These are phyloP conservation scores for Linnemannia schmuckeri DNA, from an alignment of 192 early-diverging fungal species.

Conservation along the genomic window DNA sequence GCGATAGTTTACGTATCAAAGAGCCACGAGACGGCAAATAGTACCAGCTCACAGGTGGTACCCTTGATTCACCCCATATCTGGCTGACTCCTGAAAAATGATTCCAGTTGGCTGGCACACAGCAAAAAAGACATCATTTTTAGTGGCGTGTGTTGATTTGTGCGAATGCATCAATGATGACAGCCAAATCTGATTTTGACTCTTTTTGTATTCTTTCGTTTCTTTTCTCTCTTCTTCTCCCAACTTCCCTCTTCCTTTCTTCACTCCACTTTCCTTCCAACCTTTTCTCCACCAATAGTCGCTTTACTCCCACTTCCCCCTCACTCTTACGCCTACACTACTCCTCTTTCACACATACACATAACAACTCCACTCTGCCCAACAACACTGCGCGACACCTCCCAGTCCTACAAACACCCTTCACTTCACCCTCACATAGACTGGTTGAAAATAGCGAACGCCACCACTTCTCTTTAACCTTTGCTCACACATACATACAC, in stretches of 20 bases:
- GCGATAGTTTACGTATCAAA: too few relatives aligned
- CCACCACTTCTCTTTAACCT: background rate
- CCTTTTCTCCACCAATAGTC: background rate
- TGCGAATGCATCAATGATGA: too few relatives aligned
- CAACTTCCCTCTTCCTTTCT: background rate
- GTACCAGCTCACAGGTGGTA: too few relatives aligned
- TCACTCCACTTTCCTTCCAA: background rate
- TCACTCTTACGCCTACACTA: background rate
- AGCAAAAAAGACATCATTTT: background rate
- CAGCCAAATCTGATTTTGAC: background rate
- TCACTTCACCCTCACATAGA: background rate
- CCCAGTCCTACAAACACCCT: background rate
- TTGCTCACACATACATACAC: background rate
- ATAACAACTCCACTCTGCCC: too few relatives aligned
- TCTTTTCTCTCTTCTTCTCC: background rate
- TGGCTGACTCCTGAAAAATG: too few relatives aligned
- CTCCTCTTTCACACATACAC: background rate
- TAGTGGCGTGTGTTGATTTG: background rate
- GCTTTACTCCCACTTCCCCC: background rate
- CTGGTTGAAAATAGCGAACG: background rate
- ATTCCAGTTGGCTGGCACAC: too few relatives aligned
- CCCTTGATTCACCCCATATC: too few relatives aligned
- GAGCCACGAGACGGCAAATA: too few relatives aligned
- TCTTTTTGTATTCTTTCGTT: background rate
- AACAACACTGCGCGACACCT: background rate